Evolutionary conservation across 73 alveolate species (phyloP).

Genomic region (Blepharisma japonicum): DNA sequence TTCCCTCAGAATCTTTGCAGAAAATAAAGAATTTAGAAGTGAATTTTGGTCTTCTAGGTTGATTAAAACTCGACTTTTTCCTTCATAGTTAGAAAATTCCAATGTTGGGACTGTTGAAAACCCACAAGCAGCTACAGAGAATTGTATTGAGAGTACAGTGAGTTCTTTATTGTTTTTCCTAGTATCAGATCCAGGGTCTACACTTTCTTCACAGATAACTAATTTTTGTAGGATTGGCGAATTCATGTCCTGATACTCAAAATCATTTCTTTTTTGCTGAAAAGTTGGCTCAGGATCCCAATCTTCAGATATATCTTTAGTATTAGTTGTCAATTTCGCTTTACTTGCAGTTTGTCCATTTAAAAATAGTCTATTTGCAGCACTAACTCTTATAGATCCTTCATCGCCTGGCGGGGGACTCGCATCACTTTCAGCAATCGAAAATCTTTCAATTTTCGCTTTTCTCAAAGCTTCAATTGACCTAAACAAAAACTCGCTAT

Average conservation of each 20-base stretch:
- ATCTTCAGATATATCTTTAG: not conserved
- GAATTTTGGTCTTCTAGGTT: not conserved
- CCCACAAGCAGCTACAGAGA: not conserved
- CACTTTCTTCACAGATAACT: constrained; percentile 6
- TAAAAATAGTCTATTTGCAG: not conserved
- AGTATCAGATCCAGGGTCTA: not conserved
- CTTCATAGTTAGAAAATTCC: constrained; percentile 25
- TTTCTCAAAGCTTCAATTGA: constrained; percentile 26
- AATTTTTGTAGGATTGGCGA: constrained; percentile 13
- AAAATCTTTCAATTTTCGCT: not conserved
- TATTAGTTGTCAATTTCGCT: not conserved
- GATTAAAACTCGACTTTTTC: not conserved
- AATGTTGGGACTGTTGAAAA: not conserved
- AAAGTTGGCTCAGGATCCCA: not conserved
- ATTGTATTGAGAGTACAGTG: not conserved
- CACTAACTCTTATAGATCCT: constrained; percentile 23
- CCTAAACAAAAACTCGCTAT: not conserved
- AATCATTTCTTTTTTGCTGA: not conserved
- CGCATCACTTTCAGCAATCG: not conserved
- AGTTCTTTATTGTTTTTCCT: not conserved
- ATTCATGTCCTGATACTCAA: not conserved
- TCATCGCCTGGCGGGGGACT: not conserved
- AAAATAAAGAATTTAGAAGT: not conserved
- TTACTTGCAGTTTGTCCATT: constrained; percentile 8
- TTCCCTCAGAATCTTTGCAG: constrained; percentile 7